phyloP scores from a whole-genome alignment of 1,284 basidiomycete genomes.

The Cryptococcus amylolentus region DNA sequence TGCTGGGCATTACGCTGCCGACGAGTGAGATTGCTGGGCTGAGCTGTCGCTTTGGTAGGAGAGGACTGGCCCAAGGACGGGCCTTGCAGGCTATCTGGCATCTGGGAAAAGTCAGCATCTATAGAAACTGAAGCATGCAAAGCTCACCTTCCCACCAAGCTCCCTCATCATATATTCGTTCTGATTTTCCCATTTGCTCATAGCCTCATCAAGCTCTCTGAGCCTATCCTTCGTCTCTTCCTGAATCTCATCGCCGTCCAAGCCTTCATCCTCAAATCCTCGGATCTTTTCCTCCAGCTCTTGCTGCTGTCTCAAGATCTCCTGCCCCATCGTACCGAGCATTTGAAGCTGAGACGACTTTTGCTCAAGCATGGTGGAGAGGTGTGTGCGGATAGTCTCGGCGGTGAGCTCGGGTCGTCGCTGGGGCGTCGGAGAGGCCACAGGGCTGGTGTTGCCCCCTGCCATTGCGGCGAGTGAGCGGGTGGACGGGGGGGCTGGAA shows the following conservation, averaged over 20 bases:
- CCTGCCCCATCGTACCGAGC: slow-evolving; percentile 83
- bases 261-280: slow-evolving; percentile 66
- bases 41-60: slow-evolving; percentile 20
- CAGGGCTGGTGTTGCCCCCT: slow-evolving; percentile 7
- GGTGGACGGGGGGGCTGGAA: slow-evolving; percentile 34
- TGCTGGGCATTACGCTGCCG: slow-evolving; percentile 51
- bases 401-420: slow-evolving; percentile 17
- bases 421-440: not conserved
- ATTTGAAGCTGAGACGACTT: slow-evolving; percentile 88
- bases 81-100: slow-evolving; percentile 11
- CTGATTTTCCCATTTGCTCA: slow-evolving; percentile 75
- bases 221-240: slow-evolving; percentile 66
- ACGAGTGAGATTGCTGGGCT: slow-evolving; percentile 39
- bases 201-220: slow-evolving; percentile 70
- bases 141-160: slow-evolving; percentile 64
- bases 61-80: slow-evolving; percentile 4
- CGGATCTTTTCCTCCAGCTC: slow-evolving; percentile 82
- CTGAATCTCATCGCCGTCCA: slow-evolving; percentile 49
- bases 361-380: slow-evolving; percentile 74
- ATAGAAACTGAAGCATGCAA: not conserved
- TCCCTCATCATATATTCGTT: slow-evolving; percentile 72
- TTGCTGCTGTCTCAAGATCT: slow-evolving; percentile 82
- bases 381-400: slow-evolving; percentile 49
- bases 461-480: slow-evolving; percentile 20
- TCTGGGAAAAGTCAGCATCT: slow-evolving; percentile 6